Evolutionary conservation across 768 basidiomycete genomes (phyloP).

Genomic region (Suillus weaverae): DNA sequence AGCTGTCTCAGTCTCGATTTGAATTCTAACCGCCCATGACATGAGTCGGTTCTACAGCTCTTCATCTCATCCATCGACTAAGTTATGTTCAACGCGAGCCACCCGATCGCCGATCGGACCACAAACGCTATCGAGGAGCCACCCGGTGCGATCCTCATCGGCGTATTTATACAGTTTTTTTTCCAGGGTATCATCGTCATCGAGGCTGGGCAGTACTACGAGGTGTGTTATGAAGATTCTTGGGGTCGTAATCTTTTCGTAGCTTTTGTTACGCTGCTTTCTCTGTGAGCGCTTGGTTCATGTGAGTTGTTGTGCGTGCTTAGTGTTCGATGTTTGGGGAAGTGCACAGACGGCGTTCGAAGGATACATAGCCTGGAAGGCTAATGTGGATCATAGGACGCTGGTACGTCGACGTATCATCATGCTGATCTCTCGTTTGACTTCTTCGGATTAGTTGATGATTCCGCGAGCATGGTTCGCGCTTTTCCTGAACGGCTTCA

Average conservation of each 20-base stretch:
- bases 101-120: slow-evolving; percentile 7
- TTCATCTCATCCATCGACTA: not conserved
- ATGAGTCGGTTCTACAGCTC: not conserved
- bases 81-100: not conserved
- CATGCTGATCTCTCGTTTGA: slow-evolving; percentile 8
- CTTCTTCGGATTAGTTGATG: slow-evolving; percentile 10
- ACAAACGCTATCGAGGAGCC: slow-evolving; percentile 27
- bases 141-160: slow-evolving; percentile 45
- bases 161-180: slow-evolving; percentile 48
- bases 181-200: slow-evolving; percentile 44
- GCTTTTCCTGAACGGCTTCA: slow-evolving; percentile 47
- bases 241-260: slow-evolving; percentile 44
- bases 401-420: slow-evolving; percentile 33
- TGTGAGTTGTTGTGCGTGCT: not conserved
- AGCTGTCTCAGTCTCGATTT: not conserved
- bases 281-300: slow-evolving; percentile 36
- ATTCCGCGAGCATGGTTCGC: slow-evolving; percentile 46
- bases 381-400: slow-evolving; percentile 28
- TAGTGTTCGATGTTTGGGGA: not conserved
- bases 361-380: slow-evolving; percentile 44
- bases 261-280: slow-evolving; percentile 37
- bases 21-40: not conserved
- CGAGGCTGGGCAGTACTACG: slow-evolving; percentile 42
- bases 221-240: slow-evolving; percentile 46
- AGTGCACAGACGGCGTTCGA: slow-evolving; percentile 43